Evolutionary conservation across 192 early-diverging fungal genomes (phyloP).

Genomic region (Coemansia sp.): DNA sequence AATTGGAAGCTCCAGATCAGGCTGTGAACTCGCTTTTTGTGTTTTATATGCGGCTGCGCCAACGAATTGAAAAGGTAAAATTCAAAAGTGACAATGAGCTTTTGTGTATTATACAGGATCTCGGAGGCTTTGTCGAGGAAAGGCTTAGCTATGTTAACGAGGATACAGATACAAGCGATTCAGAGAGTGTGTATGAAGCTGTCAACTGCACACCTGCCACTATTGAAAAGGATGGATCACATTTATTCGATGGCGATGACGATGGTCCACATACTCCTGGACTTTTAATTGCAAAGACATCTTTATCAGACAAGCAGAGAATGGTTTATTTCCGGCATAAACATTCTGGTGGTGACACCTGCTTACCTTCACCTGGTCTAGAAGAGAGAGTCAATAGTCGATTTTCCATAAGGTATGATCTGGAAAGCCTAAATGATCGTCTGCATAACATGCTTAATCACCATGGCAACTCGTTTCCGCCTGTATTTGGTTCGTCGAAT

Average conservation of each 20-base stretch:
- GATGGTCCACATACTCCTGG: conserved; percentile 16
- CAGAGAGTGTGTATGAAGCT: background rate
- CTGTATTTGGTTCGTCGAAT: background rate
- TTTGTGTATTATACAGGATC: conserved; percentile 36
- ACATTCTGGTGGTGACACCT: background rate
- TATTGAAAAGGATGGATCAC: background rate
- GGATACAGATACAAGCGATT: conserved; percentile 12
- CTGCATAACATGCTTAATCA: conserved; percentile 31
- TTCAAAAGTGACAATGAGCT: conserved; percentile 44
- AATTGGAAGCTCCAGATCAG: conserved; percentile 21
- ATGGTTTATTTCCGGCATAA: background rate
- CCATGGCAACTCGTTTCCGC: background rate
- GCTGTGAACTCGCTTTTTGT: conserved; percentile 16
- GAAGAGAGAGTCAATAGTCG: conserved; percentile 1
- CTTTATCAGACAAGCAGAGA: conserved; percentile 4
- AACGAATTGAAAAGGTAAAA: conserved; percentile 33
- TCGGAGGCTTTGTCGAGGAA: conserved; percentile 48
- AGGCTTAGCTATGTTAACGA: conserved; percentile 48
- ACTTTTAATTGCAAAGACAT: conserved; percentile 8
- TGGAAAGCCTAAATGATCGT: conserved; percentile 23
- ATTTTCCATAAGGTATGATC: conserved; percentile 10
- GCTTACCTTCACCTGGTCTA: background rate
- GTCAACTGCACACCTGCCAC: background rate
- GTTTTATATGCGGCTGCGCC: conserved; percentile 26
- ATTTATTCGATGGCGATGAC: conserved; percentile 10